phyloP scores from a whole-genome alignment of 164 flowering plant species.

The Vitis cinerea region DNA sequence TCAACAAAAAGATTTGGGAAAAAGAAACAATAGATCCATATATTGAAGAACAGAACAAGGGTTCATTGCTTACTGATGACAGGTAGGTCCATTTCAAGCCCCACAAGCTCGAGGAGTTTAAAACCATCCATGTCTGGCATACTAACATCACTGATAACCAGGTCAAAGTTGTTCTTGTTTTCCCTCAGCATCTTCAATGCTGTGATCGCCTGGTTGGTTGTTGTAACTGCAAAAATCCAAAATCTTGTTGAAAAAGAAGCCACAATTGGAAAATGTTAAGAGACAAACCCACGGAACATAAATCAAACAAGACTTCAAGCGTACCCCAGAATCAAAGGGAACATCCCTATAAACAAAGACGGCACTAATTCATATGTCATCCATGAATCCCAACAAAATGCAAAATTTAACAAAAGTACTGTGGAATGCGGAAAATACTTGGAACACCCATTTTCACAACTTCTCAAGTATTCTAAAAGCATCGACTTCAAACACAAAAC shows the following conservation, averaged over 20 bases:
- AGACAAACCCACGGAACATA: not conserved
- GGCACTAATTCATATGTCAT: no score
- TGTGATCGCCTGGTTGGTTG: constrained; percentile 51
- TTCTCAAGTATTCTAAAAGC: not conserved
- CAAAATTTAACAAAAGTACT: no score
- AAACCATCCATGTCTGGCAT: constrained; percentile 99
- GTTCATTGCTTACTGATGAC: constrained; percentile 70
- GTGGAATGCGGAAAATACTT: not conserved
- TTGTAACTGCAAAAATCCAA: constrained; percentile 55
- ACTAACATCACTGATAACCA: constrained; percentile 82
- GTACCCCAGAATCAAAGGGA: not conserved
- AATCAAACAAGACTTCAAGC: not conserved
- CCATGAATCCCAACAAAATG: no score
- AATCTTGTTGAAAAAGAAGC: constrained; percentile 3
- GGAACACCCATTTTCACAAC: constrained; percentile 7
- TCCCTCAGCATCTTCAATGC: constrained; percentile 80
- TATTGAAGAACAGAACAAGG: not conserved
- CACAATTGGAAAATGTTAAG: not conserved
- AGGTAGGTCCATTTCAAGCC: constrained; percentile 95
- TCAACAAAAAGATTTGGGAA: not conserved
- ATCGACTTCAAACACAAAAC: not conserved
- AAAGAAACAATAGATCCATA: not conserved
- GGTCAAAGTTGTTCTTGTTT: constrained; percentile 59
- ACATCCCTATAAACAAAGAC: not conserved
- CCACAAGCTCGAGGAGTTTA: constrained; percentile 84